Percentiles rank a stretch among this genome's conserved stretches.
Conservation (phyloP, 2,329 filamentous ascomycete genomes). For the Tolypocladium guangdongense region DNA sequence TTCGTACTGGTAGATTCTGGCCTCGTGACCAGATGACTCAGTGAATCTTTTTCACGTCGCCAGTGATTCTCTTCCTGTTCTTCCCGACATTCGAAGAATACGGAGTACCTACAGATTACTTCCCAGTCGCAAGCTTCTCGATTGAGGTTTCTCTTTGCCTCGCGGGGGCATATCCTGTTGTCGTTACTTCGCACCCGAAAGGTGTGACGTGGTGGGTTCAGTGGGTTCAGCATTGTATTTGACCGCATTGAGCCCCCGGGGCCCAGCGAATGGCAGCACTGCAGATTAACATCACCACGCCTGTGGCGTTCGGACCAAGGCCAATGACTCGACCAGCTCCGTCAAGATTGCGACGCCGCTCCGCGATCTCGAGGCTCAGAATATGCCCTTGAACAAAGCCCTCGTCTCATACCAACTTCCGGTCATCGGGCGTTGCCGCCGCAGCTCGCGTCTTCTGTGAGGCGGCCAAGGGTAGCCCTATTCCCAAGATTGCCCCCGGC, state of each 20-base stretch:
- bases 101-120: too few species aligned
- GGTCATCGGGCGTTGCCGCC: slow-evolving; percentile 68
- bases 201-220: too few species aligned
- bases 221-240: neutral
- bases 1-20: neutral
- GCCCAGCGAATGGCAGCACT: neutral
- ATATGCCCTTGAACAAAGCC: slow-evolving; percentile 72
- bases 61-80: neutral
- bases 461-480: slow-evolving; percentile 51
- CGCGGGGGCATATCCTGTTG: neutral
- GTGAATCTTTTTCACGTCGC: neutral
- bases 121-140: too few species aligned
- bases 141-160: too few species aligned
- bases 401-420: slow-evolving; percentile 82
- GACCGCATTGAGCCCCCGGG: too few species aligned
- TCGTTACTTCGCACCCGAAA: neutral
- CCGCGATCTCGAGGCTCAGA: slow-evolving; percentile 56
- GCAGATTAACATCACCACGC: neutral
- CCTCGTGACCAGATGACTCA: neutral
- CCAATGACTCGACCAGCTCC: slow-evolving; percentile 48
- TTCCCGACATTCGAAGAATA: neutral
- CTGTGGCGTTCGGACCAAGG: neutral
- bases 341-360: slow-evolving; percentile 81
- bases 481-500: slow-evolving; percentile 60
- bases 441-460: slow-evolving; percentile 78